Percentiles rank a stretch among this genome's conserved stretches.
Conservation (phyloP, 176 grass and related monocot species). For the Musa troglodytarum region DNA sequence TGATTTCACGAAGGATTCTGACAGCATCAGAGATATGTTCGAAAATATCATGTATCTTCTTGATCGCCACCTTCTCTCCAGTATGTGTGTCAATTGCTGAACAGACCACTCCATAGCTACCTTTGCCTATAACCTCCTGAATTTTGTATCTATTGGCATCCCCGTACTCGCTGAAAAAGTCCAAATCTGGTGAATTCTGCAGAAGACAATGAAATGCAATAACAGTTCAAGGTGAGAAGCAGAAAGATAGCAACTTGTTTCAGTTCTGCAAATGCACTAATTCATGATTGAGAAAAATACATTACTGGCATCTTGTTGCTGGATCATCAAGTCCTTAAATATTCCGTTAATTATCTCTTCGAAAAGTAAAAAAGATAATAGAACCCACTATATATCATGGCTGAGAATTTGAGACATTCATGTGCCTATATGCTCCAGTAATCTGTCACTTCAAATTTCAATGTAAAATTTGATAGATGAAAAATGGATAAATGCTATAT, state of each 20-base stretch:
- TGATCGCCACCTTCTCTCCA: conserved; percentile 86
- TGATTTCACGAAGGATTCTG: conserved; percentile 87
- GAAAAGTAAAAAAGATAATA: not conserved
- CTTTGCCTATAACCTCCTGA: conserved; percentile 80
- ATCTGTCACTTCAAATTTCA: too few relatives aligned
- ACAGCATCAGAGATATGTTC: conserved; percentile 81
- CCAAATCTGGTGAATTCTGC: conserved; percentile 71
- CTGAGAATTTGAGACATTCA: too few relatives aligned
- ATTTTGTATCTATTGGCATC: conserved; percentile 82
- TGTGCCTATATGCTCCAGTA: too few relatives aligned
- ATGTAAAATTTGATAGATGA: too few relatives aligned
- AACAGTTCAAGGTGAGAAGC: not conserved
- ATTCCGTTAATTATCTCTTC: too few relatives aligned
- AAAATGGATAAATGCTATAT: too few relatives aligned
- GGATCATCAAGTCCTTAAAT: not conserved
- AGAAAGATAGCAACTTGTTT: not conserved
- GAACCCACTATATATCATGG: not conserved
- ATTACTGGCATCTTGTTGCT: not conserved
- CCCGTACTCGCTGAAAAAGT: conserved; percentile 81
- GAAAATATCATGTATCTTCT: conserved; percentile 86
- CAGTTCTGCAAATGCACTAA: not conserved
- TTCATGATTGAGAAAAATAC: not conserved
- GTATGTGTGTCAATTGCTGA: conserved; percentile 86
- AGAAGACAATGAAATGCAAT: conserved; percentile 1
- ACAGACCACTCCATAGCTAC: conserved; percentile 86